A percentile compares a stretch with the other conserved stretches of the same genome.
These are phyloP conservation scores for Pyricularia pennisetigena DNA, from an alignment of 2,329 filamentous ascomycete genomes.

Conservation along the genomic window DNA sequence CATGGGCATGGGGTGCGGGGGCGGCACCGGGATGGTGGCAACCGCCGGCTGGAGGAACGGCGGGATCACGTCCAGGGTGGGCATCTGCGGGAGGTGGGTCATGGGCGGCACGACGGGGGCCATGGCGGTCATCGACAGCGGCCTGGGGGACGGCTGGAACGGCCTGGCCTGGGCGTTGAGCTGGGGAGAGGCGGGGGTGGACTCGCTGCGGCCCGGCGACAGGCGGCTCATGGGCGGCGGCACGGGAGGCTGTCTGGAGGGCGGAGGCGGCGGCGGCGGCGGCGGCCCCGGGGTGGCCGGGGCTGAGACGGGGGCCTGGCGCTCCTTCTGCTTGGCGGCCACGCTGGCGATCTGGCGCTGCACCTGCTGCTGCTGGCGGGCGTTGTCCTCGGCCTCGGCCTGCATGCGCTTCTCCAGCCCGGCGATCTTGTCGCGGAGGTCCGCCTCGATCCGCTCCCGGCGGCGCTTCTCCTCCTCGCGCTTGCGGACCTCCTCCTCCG, in stretches of 20 bases:
- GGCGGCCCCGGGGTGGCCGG: background rate
- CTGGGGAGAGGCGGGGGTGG: background rate
- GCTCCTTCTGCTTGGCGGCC: background rate
- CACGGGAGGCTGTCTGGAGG: background rate
- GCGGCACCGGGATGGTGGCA: background rate
- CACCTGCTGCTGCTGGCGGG: background rate
- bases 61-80: background rate
- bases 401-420: background rate
- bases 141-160: background rate
- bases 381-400: background rate
- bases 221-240: background rate
- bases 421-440: background rate
- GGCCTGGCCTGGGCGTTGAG: background rate
- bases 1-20: background rate
- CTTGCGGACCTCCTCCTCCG: constrained; percentile 1
- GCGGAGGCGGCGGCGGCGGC: no score
- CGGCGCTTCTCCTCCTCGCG: constrained; percentile 2
- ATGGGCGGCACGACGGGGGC: background rate
- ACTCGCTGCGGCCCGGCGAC: background rate
- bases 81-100: background rate
- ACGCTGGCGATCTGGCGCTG: background rate
- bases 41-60: background rate
- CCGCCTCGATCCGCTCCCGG: background rate
- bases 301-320: background rate
- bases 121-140: background rate